Base-by-base conservation (phyloP, 768 basidiomycete genomes). In the Scleroderma bovista region DNA sequence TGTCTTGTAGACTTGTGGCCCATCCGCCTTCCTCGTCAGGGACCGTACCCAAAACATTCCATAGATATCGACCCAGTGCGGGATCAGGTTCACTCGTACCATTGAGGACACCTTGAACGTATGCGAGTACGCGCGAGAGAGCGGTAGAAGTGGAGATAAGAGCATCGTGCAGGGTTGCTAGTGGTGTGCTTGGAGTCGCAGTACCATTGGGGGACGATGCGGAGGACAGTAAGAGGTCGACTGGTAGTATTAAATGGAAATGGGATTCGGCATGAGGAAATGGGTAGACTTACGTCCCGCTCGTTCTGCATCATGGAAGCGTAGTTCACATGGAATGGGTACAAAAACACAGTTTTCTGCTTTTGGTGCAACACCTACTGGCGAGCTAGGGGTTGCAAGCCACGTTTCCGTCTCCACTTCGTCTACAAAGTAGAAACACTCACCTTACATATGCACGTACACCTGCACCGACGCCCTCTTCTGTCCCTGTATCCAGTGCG, bases 261-360 rank as follows among this genome's bases (percentile, higher is more conserved):
- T 29, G 40, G 15, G n/a, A n/a, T 8, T 16, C 20, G 51, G 33
- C 17, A 39, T 16, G 3, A 10, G 15, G 34, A 12, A 38, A 8
- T 24, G 12, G 29, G 46, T 26, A 46, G 7, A 79, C 90, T 67
- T 67, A 94, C 93, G 73, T 39, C 91, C 90, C 53, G 88, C 85
- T 52, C 86, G 82, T 65, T 98, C 94, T 31, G 84, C 77, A 40
- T 88, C 83, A 57, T 86, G 81, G 69, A 89, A 89, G 58, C 80
- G 81, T 50, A 98, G 75, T 53, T 88, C 81, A 52, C 89, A 86
- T n/a, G 90, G 88, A 46, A 98, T 82, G 32, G 95, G 94, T 24
- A 89, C 76, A 69, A 98, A 98, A 26, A 94, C 89, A 58, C 89
- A 91, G 69, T 96, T 95, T 72, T 97, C 94, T 39, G 91, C 82